Percentiles rank a stretch among this genome's conserved stretches.
Conservation (phyloP, 768 basidiomycete genomes). For the Pleurotus tuber-regium region DNA sequence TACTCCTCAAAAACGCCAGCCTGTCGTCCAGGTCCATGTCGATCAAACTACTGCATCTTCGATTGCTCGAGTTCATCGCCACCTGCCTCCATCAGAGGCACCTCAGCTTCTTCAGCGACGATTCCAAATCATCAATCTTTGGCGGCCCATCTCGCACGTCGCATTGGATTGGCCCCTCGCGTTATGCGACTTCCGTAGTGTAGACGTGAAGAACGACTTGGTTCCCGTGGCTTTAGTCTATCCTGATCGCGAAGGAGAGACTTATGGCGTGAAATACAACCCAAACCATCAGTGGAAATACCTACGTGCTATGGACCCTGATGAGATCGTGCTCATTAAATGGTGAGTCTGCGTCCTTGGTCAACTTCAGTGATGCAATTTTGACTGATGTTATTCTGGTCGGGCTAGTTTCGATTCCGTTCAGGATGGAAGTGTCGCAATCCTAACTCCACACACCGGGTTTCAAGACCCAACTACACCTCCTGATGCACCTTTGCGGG, state of each 20-base stretch:
- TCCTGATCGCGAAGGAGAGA: slow-evolving; percentile 53
- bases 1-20: slow-evolving; percentile 38
- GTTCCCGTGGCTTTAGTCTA: slow-evolving; percentile 44
- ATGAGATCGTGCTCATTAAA: slow-evolving; percentile 52
- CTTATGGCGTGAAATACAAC: slow-evolving; percentile 42
- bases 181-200: slow-evolving; percentile 48
- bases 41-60: slow-evolving; percentile 50
- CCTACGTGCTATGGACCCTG: slow-evolving; percentile 40
- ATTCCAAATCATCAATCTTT: slow-evolving; percentile 61
- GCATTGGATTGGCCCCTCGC: slow-evolving; percentile 51
- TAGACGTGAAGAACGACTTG: slow-evolving; percentile 39
- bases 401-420: slow-evolving; percentile 41
- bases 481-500: slow-evolving; percentile 36
- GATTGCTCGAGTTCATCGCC: slow-evolving; percentile 44
- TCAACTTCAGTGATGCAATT: not conserved
- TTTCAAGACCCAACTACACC: slow-evolving; percentile 48
- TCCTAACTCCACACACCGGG: slow-evolving; percentile 50
- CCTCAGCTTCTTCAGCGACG: slow-evolving; percentile 41
- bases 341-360: slow-evolving; percentile 32
- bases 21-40: slow-evolving; percentile 44
- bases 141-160: slow-evolving; percentile 50
- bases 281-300: slow-evolving; percentile 54
- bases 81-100: slow-evolving; percentile 46
- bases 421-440: slow-evolving; percentile 39
- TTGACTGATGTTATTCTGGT: slow-evolving; percentile 3